Evolutionary conservation across 2,329 filamentous ascomycete genomes (phyloP), one percentile per base, ranked within the genome.

Genomic region (Waltergamsia citrina): DNA sequence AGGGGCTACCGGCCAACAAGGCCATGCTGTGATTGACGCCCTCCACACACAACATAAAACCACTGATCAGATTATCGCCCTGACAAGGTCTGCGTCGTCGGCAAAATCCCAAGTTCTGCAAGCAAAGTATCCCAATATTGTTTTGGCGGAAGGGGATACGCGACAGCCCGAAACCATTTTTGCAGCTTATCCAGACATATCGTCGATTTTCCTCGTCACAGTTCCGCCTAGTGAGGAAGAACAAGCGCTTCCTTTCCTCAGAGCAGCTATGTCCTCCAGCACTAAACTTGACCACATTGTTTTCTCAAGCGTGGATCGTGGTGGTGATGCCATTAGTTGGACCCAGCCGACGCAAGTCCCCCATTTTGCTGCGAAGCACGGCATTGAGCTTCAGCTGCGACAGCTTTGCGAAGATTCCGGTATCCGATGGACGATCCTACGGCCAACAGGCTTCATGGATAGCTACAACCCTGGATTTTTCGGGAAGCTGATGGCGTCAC

Each of bases 381-480:
- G 35, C 34, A 38, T 45, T 33, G 43, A 45, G 29, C 14, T 39
- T 17, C 33, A 37, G 11, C 34, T 45, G 6, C 43, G 43, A 16
- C 33, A 41, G 27, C 29, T 34, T 18, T 43, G 38, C 24, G 16
- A 11, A 7, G 34, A 36, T 3, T 17, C 37, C 5, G 3, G 14
- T 11, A 16, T 33, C 11, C 21, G 35, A 2, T 52, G 50, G 48
- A 49, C 48, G 1, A 47, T 52, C 1, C 26, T 52, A 2, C 34
- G 48, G 10, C 49, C 47, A 4, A 44, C 46, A 0, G 49, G 46
- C 0, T 52, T 51, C n/a, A 49, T 51, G 48, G 47, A 51, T 4
- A 50, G 37, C 16, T 51, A 51, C 7, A 40, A 32, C 8, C 39
- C 46, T 0, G 44, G 40, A 2, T 40, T 38, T 24, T 52, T 52